These are phyloP conservation scores for Xylariaceae sp. DNA, from an alignment of 2,329 filamentous ascomycete species.

Conservation along the genomic window DNA sequence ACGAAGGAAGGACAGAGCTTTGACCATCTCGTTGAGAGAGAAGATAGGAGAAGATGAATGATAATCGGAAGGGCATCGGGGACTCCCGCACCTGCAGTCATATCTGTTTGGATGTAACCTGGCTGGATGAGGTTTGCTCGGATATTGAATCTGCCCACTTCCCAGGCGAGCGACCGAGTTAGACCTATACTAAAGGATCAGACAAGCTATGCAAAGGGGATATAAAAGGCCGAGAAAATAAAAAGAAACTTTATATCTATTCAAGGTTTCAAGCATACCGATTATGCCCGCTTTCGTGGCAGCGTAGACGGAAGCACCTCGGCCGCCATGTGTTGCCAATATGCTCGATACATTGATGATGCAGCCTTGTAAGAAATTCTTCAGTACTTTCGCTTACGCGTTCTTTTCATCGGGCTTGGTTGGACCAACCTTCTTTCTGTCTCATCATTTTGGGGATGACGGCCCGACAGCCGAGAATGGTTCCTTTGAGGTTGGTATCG, in stretches of 20 bases:
- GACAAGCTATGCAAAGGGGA: conserved; percentile 12
- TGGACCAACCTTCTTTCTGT: conserved; percentile 27
- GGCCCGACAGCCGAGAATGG: conserved; percentile 56
- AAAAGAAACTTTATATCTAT: background rate
- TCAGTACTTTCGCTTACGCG: background rate
- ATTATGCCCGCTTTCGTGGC: conserved; percentile 77
- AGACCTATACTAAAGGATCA: conserved; percentile 45
- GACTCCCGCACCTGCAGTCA: conserved; percentile 60
- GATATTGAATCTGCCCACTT: conserved; percentile 56
- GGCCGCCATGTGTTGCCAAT: conserved; percentile 62
- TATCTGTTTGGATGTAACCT: conserved; percentile 75
- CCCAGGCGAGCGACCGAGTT: conserved; percentile 59
- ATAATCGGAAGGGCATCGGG: conserved; percentile 6
- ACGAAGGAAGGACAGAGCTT: conserved; percentile 7
- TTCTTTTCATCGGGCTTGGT: background rate
- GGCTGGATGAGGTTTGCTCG: conserved; percentile 77
- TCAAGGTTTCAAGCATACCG: conserved; percentile 38
- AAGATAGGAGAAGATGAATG: conserved; percentile 3
- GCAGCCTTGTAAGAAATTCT: conserved; percentile 40
- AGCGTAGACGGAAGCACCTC: conserved; percentile 67
- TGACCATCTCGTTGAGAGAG: conserved; percentile 6
- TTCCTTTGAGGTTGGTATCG: conserved; percentile 63
- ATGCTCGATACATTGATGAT: conserved; percentile 81
- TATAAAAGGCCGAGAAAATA: conserved; percentile 15
- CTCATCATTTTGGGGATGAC: conserved; percentile 45